Evolutionary conservation across 768 basidiomycete genomes (phyloP), one percentile per base, ranked within the genome.

Genomic region (Mycena maculata): DNA sequence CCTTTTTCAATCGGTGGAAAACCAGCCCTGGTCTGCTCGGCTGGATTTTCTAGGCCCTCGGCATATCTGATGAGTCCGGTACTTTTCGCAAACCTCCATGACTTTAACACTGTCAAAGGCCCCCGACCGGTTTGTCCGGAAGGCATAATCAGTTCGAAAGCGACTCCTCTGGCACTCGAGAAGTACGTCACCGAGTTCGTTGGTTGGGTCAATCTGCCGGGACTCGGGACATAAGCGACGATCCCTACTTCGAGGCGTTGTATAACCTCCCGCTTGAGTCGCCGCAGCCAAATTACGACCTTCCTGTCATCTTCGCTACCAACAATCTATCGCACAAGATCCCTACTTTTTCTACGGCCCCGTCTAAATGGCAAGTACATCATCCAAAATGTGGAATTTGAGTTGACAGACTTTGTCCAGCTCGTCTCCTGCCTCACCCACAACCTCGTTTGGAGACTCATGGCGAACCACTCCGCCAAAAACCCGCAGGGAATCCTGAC

Each of bases 81-180:
- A n/a, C 33, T 5, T 13, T 20, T 23, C 9, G 25, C 11, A 1
- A 16, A 25, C 4, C 11, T 22, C 22, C 39, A 2, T 27, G 12
- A 10, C 8, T 4, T 9, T 15, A 20, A n/a, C 36, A 16, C 38
- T 23, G 13, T 22, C 22, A 11, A 25, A 49, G 57, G 8, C n/a
- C 11, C 31, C 49, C 65, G 2, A 59, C 25, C 2, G 65, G 65
- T 4, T 20, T 66, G 5, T 53, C 57, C 13, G 57, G 52, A 12
- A 67, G 49, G 23, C 65, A 67, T 31, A 67, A 67, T 42, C 57
- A 67, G 23, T 67, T 52, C 25, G 65, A 67, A 48, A 27, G 31
- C 49, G 65, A 67, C 53, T 47, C 65, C 7, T 67, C 65, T 1
- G 28, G 23, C 15, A 55, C 50, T 2, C 57, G 65, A 1, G 49